phyloP scores from a whole-genome alignment of 805 yeast species.

The Saturnispora sanitii region DNA sequence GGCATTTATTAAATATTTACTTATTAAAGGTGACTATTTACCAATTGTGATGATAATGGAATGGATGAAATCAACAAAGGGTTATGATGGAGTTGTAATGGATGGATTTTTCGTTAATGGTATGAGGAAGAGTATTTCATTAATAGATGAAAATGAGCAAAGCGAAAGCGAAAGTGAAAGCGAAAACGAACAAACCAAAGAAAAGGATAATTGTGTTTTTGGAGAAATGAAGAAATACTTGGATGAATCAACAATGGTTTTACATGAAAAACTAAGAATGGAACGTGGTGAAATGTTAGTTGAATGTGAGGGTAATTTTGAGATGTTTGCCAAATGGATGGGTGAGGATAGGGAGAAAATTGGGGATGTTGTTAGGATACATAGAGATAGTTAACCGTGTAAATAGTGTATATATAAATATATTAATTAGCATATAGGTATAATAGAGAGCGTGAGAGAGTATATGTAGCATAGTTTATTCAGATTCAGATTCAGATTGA shows the following conservation, averaged over 20 bases:
- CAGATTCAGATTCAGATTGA: too few species aligned
- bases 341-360: conserved; percentile 10
- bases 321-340: conserved; percentile 15
- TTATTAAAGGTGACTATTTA: conserved; percentile 7
- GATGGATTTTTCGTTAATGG: conserved; percentile 10
- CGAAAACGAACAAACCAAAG: conserved; percentile 6
- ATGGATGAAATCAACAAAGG: conserved; percentile 9
- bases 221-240: conserved; percentile 13
- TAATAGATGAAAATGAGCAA: conserved; percentile 4
- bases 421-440: too few species aligned
- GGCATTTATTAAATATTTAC: conserved; percentile 12
- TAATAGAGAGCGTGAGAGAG: too few species aligned
- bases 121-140: conserved; percentile 1
- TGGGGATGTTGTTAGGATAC: conserved; percentile 2
- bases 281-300: conserved; percentile 7
- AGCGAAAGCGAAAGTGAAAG: conserved; percentile 1
- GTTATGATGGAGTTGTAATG: background rate
- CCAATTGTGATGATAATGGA: conserved; percentile 10
- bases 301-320: conserved; percentile 10
- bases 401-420: background rate
- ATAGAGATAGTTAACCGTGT: background rate
- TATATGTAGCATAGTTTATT: too few species aligned
- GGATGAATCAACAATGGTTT: conserved; percentile 9
- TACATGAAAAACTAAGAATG: conserved; percentile 5
- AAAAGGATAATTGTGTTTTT: conserved; percentile 8